phyloP scores from a whole-genome alignment of 2,329 filamentous ascomycete genomes.

The Xylariaceae sp. region DNA sequence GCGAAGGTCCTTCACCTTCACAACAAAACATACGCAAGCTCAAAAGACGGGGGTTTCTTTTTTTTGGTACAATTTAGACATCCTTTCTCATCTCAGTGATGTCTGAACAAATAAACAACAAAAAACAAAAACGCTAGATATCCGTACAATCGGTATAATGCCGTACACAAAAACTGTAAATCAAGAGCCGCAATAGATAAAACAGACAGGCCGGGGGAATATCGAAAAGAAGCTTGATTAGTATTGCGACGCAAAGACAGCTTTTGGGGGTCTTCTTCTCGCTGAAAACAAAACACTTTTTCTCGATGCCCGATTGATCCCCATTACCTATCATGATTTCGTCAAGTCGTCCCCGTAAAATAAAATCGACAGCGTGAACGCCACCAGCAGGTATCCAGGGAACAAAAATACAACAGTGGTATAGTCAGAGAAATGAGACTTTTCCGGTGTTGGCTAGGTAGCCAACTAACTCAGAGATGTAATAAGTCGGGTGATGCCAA shows the following conservation, averaged over 20 bases:
- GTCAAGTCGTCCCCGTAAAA: slow-evolving; percentile 7
- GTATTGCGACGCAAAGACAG: not conserved
- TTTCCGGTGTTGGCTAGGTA: not conserved
- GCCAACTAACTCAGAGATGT: not conserved
- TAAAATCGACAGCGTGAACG: not conserved
- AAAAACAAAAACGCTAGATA: too few relatives aligned
- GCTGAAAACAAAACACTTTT: slow-evolving; percentile 3
- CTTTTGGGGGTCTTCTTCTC: not conserved
- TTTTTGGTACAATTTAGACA: too few relatives aligned
- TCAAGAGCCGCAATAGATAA: too few relatives aligned
- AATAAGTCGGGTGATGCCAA: too few relatives aligned
- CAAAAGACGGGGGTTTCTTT: too few relatives aligned
- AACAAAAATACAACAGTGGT: not conserved
- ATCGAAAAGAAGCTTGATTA: not conserved
- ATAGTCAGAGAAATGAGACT: not conserved
- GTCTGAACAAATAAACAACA: too few relatives aligned
- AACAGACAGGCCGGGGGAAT: too few relatives aligned
- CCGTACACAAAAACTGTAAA: too few relatives aligned
- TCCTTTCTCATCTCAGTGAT: too few relatives aligned
- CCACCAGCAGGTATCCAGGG: not conserved
- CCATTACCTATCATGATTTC: slow-evolving; percentile 10
- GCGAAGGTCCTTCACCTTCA: too few relatives aligned
- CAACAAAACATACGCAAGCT: too few relatives aligned
- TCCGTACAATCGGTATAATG: too few relatives aligned
- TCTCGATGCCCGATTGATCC: not conserved